Conservation (phyloP, 129 eudicot species). For the Centrapalus pauciflorus region DNA sequence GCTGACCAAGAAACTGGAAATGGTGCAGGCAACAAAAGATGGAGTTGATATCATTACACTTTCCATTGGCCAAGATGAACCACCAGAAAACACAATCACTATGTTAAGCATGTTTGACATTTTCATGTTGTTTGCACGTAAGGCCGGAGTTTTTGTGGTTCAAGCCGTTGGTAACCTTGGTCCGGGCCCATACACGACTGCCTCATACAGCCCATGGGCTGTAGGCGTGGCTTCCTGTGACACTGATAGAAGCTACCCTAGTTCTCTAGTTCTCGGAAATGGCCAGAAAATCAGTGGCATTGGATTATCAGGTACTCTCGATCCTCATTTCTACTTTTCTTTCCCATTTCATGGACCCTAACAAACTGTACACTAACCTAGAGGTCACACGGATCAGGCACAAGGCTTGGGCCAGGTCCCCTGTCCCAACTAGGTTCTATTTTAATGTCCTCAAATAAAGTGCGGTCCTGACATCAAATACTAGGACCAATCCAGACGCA, state of each 20-base stretch:
- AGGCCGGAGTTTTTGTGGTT: conserved; percentile 81
- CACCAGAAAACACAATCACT: conserved; percentile 78
- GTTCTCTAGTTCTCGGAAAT: conserved; percentile 66
- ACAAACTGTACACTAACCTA: background rate
- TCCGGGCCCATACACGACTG: conserved; percentile 59
- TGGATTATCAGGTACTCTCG: conserved; percentile 58
- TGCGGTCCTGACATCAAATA: too few species aligned
- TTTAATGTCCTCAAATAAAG: too few species aligned
- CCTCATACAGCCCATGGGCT: conserved; percentile 85
- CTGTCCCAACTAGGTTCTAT: too few species aligned
- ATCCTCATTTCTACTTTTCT: background rate
- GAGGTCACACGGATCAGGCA: too few species aligned
- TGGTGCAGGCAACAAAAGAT: conserved; percentile 72
- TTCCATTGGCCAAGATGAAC: conserved; percentile 85
- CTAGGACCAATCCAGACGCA: too few species aligned
- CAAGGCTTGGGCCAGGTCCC: too few species aligned
- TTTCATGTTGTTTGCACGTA: conserved; percentile 68
- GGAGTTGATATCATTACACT: conserved; percentile 84
- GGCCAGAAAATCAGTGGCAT: conserved; percentile 59
- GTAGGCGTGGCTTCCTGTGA: conserved; percentile 69
- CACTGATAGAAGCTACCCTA: conserved; percentile 66
- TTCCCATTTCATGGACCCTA: background rate
- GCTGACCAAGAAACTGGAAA: background rate
- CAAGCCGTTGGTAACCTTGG: conserved; percentile 92
- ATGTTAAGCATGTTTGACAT: conserved; percentile 75